Conservation (phyloP, 2,329 filamentous ascomycete species). For the Arthrobotrys musiformis region DNA sequence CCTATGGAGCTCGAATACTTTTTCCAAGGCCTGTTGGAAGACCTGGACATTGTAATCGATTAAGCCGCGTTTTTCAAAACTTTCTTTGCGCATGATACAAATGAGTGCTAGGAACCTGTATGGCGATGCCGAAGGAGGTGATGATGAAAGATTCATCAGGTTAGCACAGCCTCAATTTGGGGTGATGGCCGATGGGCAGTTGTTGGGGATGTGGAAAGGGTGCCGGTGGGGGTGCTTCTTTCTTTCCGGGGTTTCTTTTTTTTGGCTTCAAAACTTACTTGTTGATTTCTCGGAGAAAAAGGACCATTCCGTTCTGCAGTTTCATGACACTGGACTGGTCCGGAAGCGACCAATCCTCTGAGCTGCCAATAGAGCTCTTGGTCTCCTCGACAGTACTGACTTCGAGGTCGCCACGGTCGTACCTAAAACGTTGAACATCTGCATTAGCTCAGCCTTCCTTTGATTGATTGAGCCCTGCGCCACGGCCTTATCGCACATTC, state of each 20-base stretch:
- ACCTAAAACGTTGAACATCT: too few relatives aligned
- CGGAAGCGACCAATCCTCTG: conserved; percentile 64
- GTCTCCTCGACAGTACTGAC: conserved; percentile 62
- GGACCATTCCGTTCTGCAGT: conserved; percentile 75
- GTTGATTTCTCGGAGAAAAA: conserved; percentile 75
- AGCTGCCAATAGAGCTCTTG: conserved; percentile 48
- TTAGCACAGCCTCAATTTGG: neutral
- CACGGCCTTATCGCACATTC: conserved; percentile 28
- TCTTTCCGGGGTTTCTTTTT: too few relatives aligned
- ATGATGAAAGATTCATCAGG: neutral
- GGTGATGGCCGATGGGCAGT: too few relatives aligned
- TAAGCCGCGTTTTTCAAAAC: conserved; percentile 82
- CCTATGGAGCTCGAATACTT: conserved; percentile 75
- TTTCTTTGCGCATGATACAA: conserved; percentile 86
- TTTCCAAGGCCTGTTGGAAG: conserved; percentile 79
- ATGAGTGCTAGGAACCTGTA: conserved; percentile 79
- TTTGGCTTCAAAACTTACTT: conserved; percentile 64
- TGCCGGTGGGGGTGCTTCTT: too few relatives aligned
- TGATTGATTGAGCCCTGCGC: too few relatives aligned
- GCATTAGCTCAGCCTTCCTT: neutral
- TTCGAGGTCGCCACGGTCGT: conserved; percentile 67
- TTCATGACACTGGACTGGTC: conserved; percentile 75
- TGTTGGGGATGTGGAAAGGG: too few relatives aligned
- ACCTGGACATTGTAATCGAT: conserved; percentile 89
- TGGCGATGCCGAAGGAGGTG: neutral